Percentiles rank a stretch among this genome's conserved stretches.
Evolutionary conservation across 2,329 filamentous ascomycete species (phyloP).

Genomic region (Periglandula ipomoeae): DNA sequence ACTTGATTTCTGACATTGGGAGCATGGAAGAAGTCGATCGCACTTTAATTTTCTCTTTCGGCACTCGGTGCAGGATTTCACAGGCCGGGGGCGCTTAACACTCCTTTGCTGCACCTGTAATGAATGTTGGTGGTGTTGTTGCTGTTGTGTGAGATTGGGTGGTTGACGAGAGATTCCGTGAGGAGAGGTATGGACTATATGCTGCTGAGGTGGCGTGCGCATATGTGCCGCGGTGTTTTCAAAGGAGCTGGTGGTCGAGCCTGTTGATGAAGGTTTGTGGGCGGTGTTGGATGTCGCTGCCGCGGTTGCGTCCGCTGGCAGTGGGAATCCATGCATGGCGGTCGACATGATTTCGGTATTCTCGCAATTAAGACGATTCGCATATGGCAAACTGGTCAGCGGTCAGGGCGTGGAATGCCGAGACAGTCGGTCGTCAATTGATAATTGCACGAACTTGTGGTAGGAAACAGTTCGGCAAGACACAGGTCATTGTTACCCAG

Average conservation of each 20-base stretch:
- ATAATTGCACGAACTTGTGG: not conserved
- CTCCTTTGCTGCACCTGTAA: conserved; percentile 28
- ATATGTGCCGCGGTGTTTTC: conserved; percentile 6
- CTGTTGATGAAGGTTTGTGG: conserved; percentile 6
- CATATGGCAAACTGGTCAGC: not conserved
- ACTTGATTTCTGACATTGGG: conserved; percentile 49
- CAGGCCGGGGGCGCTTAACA: conserved; percentile 44
- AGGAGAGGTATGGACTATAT: conserved; percentile 6
- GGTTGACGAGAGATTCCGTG: conserved; percentile 12
- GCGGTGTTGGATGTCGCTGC: not conserved
- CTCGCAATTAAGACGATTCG: not conserved
- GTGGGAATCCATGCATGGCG: conserved; percentile 10
- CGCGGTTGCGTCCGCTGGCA: conserved; percentile 1
- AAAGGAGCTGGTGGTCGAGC: conserved; percentile 5
- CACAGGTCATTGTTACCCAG: conserved; percentile 9
- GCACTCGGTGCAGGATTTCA: conserved; percentile 48
- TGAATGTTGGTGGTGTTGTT: conserved; percentile 11
- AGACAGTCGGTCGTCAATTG: not conserved
- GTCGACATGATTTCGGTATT: conserved; percentile 2
- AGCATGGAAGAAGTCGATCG: conserved; percentile 46
- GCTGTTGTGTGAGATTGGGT: conserved; percentile 16
- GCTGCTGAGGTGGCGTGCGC: conserved; percentile 11
- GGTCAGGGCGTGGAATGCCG: not conserved
- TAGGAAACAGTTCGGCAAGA: not conserved
- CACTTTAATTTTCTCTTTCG: conserved; percentile 49